phyloP scores from a whole-genome alignment of 2,329 filamentous ascomycete genomes.

The Fusarium avenaceum region DNA sequence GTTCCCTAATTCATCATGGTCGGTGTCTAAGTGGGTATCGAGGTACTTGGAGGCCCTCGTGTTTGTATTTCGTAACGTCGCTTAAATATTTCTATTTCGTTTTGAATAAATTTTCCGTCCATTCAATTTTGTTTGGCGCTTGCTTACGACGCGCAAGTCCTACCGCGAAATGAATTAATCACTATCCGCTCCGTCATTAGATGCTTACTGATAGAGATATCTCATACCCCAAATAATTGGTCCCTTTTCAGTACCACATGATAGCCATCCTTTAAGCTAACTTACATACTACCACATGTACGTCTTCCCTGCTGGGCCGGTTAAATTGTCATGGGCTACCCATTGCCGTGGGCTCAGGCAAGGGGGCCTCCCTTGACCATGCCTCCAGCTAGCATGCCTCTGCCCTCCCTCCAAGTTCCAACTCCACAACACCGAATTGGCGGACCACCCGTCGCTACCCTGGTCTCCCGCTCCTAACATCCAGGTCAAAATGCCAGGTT shows the following conservation, averaged over 20 bases:
- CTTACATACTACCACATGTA: slow-evolving; percentile 12
- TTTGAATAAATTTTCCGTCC: slow-evolving; percentile 25
- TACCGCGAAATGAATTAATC: neutral
- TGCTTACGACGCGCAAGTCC: neutral
- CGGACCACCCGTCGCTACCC: slow-evolving; percentile 46
- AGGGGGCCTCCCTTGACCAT: slow-evolving; percentile 46
- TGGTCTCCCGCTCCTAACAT: slow-evolving; percentile 49
- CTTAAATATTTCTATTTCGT: slow-evolving; percentile 36
- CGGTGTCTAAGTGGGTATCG: slow-evolving; percentile 30
- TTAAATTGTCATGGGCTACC: slow-evolving; percentile 40
- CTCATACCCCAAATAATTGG: slow-evolving; percentile 22
- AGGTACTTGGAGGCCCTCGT: slow-evolving; percentile 24
- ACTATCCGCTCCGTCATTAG: neutral
- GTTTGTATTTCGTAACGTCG: slow-evolving; percentile 38
- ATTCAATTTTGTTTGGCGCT: neutral
- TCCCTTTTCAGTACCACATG: slow-evolving; percentile 41
- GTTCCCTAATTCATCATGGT: slow-evolving; percentile 26
- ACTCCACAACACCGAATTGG: slow-evolving; percentile 48
- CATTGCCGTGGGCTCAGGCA: slow-evolving; percentile 47
- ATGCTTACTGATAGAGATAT: neutral
- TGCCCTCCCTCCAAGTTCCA: slow-evolving; percentile 40
- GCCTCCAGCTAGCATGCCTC: neutral
- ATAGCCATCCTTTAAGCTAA: slow-evolving; percentile 21
- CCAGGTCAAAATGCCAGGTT: slow-evolving; percentile 43
- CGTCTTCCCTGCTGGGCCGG: slow-evolving; percentile 44